Evolutionary conservation across 1,139 yeast species (phyloP).

Genomic region (Yamadazyma membranifaciens): DNA sequence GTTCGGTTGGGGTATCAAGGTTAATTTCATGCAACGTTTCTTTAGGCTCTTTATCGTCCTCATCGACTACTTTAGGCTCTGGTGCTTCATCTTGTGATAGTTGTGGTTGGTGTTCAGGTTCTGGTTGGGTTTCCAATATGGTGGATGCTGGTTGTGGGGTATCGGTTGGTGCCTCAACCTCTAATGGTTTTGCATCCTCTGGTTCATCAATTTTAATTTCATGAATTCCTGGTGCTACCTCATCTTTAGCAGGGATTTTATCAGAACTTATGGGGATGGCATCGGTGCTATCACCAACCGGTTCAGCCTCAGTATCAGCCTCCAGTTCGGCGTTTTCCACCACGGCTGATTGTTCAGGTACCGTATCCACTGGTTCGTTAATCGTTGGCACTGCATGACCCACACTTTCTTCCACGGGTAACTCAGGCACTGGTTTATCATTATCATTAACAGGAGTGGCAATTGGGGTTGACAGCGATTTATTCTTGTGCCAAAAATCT

Average conservation of each 20-base stretch:
- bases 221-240: background rate
- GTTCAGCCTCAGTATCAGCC: too few species aligned
- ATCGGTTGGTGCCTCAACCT: background rate
- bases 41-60: slow-evolving; percentile 1
- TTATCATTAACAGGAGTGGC: slow-evolving; percentile 9
- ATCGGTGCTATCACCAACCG: too few species aligned
- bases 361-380: background rate
- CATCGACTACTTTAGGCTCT: background rate
- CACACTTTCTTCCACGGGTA: slow-evolving; percentile 5
- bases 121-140: background rate
- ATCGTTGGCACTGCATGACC: background rate
- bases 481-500: slow-evolving; percentile 36
- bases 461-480: slow-evolving; percentile 5
- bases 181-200: background rate
- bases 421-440: slow-evolving; percentile 11
- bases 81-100: too few species aligned
- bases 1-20: slow-evolving; percentile 9
- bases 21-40: slow-evolving; percentile 9
- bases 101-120: background rate
- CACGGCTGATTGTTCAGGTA: too few species aligned
- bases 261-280: background rate
- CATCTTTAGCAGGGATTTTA: background rate
- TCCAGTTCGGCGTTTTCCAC: too few species aligned
- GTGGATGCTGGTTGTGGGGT: too few species aligned
- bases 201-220: background rate